Base-by-base conservation (phyloP, 768 basidiomycete genomes). In the Amanita molliuscula region DNA sequence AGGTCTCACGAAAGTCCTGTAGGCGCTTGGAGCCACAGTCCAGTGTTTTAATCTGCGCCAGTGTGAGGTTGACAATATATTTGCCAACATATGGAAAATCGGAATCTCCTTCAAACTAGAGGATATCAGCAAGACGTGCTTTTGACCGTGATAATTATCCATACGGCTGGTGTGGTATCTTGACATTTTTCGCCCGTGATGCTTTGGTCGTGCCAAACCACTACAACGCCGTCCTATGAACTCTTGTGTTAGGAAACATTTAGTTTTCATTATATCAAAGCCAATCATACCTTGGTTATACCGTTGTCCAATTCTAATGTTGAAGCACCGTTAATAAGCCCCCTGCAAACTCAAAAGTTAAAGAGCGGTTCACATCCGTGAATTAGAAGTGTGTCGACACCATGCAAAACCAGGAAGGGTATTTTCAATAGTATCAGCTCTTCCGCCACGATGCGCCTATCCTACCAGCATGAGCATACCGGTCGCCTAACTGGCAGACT, bases 221-320 rank as follows among this genome's bases (percentile, higher is more conserved):
- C 71, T 13, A 84, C 81, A 42, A 75, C 74, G 11, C 83, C 85
- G 60, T 91, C 88, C 84, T 87, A 35, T 31, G 58, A 25, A 23
- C 23, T 23, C 46, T 23, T 35, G 33, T 3, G 21, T 8, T 1
- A 11, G 43, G 25, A 7, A 16, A 21, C 23, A 44, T 26, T 25
- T 10, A 25, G 20, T 31, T 5, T 23, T 15, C 36, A 46, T 31
- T 15, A n/a, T 21, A 41, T 9, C 1, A 13, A 11, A 15, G 2
- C 1, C 4, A 31, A 21, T 58, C 63, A 56, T 48, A 79, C 84
- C 70, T 76, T 78, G 10, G 86, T 86, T 49, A 88, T 74, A 1
- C 83, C 84, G 59, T 87, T 84, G 61, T 89, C 88, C 55, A 89
- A 64, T 64, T 89, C 87, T 10, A 91, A 71, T 0, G 84, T 86